A percentile compares a stretch with the other conserved stretches of the same genome.
phyloP scores from a whole-genome alignment of 345 rosid species.

The Populus pruinosa region DNA sequence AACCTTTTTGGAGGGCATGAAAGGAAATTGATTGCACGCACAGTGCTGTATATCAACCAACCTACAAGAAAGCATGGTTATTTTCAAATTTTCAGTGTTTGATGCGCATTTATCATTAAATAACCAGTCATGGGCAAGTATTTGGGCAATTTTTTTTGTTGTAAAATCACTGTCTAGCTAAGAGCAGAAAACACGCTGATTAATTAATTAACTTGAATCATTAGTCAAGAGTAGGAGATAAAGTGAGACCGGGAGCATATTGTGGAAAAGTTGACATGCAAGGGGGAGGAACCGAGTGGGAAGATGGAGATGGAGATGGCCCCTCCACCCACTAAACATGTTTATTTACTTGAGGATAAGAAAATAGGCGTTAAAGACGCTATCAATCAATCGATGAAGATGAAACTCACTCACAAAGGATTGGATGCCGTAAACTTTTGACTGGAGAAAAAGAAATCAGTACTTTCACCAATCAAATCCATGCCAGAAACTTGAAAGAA shows the following conservation, averaged over 20 bases:
- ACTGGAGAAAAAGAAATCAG: background rate
- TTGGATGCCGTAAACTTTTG: conserved; percentile 17
- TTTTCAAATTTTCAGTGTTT: too few relatives aligned
- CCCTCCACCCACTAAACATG: conserved; percentile 30
- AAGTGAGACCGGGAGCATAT: conserved; percentile 40
- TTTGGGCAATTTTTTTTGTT: background rate
- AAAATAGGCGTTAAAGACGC: conserved; percentile 12
- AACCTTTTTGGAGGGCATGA: too few relatives aligned
- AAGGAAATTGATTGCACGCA: too few relatives aligned
- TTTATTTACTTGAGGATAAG: conserved; percentile 15
- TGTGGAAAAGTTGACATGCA: conserved; percentile 4
- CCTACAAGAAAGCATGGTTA: too few relatives aligned
- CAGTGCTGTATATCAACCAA: too few relatives aligned
- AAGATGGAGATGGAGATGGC: conserved; percentile 3
- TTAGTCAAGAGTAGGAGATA: conserved; percentile 14
- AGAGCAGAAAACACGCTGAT: background rate
- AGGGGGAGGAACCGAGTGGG: conserved; percentile 10
- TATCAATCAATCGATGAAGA: background rate
- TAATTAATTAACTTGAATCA: background rate
- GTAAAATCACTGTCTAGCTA: background rate
- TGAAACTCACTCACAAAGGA: background rate
- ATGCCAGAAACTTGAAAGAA: too few relatives aligned
- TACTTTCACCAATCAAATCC: conserved; percentile 4
- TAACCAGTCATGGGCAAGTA: background rate
- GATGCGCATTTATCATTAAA: background rate